A percentile compares a stretch with the other conserved stretches of the same genome.
Conservation (phyloP, 371 early-diverging fungal genomes). For the Rhizopus stolonifer region DNA sequence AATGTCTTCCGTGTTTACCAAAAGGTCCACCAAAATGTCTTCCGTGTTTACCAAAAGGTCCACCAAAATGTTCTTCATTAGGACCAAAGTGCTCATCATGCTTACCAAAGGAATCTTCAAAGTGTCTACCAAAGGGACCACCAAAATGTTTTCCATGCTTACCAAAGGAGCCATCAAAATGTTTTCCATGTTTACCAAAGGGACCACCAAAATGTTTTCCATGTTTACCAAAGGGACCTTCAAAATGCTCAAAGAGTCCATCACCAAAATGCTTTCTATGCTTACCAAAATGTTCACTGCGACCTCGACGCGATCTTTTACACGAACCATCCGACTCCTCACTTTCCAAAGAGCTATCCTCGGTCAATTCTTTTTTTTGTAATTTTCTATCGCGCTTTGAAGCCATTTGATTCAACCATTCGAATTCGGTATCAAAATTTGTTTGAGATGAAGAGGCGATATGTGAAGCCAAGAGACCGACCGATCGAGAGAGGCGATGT, state of each 20-base stretch:
- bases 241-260: neutral
- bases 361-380: neutral
- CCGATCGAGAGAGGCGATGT: slow-evolving; percentile 2
- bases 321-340: neutral
- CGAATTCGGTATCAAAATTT: slow-evolving; percentile 9
- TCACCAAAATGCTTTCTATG: neutral
- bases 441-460: slow-evolving; percentile 1
- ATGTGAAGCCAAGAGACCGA: slow-evolving; percentile 10
- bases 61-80: neutral
- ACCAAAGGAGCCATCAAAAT: neutral
- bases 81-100: neutral
- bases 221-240: neutral
- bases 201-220: neutral
- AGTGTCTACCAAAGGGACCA: neutral
- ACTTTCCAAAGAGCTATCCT: neutral
- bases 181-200: neutral
- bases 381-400: neutral
- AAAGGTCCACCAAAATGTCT: neutral
- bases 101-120: neutral
- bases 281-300: too few species aligned
- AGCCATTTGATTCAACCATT: neutral
- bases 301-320: too few species aligned
- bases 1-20: neutral
- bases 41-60: neutral
- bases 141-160: neutral